These are phyloP conservation scores for Croton laevigatus DNA, from an alignment of 441 rosid species.

Conservation along the genomic window DNA sequence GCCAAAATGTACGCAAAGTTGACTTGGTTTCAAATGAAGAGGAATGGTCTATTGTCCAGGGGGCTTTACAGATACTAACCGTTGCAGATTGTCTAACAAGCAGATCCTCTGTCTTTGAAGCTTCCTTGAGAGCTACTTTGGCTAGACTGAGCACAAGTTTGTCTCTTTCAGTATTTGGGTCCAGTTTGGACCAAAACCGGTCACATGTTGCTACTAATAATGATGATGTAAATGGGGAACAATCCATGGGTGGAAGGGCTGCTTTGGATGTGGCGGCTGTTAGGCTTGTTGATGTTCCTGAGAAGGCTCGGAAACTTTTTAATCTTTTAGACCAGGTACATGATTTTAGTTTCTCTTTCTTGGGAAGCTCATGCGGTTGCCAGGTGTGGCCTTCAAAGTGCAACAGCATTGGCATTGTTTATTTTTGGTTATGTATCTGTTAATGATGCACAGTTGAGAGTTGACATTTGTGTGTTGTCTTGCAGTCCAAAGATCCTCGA, in stretches of 20 bases:
- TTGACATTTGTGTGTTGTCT: conserved; percentile 10
- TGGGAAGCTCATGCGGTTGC: neutral
- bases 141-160: conserved; percentile 88
- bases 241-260: conserved; percentile 69
- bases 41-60: conserved; percentile 99
- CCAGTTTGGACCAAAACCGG: conserved; percentile 69
- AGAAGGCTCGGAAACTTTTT: conserved; percentile 81
- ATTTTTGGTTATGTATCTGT: neutral
- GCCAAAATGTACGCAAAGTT: conserved; percentile 53
- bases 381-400: neutral
- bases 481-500: conserved; percentile 97
- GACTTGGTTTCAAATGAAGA: conserved; percentile 83
- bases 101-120: conserved; percentile 95
- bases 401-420: neutral
- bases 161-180: conserved; percentile 73
- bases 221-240: conserved; percentile 54
- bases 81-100: conserved; percentile 95
- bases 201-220: conserved; percentile 46
- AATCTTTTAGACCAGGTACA: conserved; percentile 88
- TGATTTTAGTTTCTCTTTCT: neutral
- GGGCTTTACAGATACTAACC: conserved; percentile 91
- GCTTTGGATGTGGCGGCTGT: conserved; percentile 90
- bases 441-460: no score
- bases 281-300: conserved; percentile 81
- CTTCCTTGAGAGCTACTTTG: conserved; percentile 86